Evolutionary conservation across 495 filamentous ascomycete genomes (phyloP), one percentile per base, ranked within the genome.

Genomic region (Apiosordaria backusii): DNA sequence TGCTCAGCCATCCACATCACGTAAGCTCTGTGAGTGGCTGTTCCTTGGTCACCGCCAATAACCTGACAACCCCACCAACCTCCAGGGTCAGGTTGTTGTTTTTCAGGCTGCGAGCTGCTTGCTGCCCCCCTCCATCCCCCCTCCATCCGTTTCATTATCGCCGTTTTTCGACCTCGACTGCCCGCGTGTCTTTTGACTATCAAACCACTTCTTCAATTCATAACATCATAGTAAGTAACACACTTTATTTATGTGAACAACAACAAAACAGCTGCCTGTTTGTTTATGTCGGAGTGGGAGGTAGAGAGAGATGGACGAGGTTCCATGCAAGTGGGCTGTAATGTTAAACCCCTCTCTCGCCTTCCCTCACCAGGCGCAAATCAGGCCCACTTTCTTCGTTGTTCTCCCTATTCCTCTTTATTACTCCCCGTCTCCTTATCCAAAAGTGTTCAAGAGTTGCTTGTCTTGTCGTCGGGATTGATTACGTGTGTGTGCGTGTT

Each of bases 61-160:
- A 71, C 70, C n/a, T n/a, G 19, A 64, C 26, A 50, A 73, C 68
- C 58, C 68, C 68, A 72, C 72, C 64, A 72, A 27, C 29, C 10
- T 23, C 64, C 35, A 61, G 27, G 15, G 53, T 35, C 23, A 18
- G 55, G 7, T n/a, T 65, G 67, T 74, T 74, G 72, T 67, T 74
- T 74, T 72, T 70, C 65, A 65, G 70, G 57, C 64, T 19, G 65
- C 60, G 35, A 45, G 35, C 13, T 45, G 13, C 35, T 45, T 45
- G 35, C 35, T 45, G 35, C 35, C 35, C 35, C 35, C 10, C 35
- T 68, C 72, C 62, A 65, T 62, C 62, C 65, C 68, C 68, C 71
- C 70, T 66, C 69, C 71, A 68, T 70, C 67, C 67, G 69, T 73
- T 75, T 68, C 63, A 65, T 68, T 71, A 64, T 67, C 69, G 55